Evolutionary conservation across 2,329 filamentous ascomycete genomes (phyloP).

Genomic region (Bisporella sp.): DNA sequence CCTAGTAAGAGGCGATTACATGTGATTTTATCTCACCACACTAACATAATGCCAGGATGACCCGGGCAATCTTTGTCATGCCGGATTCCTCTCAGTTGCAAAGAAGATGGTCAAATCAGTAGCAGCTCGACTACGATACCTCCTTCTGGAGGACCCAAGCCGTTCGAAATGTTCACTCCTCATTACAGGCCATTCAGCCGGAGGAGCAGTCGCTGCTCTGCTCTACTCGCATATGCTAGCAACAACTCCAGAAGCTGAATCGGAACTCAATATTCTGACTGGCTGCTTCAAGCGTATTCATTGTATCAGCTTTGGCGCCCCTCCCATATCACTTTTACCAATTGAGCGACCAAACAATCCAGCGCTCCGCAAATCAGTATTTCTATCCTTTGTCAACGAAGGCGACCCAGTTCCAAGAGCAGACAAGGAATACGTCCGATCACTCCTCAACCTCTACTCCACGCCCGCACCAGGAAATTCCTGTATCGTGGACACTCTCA

Average conservation of each 20-base stretch:
- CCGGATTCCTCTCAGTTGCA: conserved; percentile 72
- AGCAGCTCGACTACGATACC: conserved; percentile 58
- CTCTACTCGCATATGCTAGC: conserved; percentile 78
- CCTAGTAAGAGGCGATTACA: conserved; percentile 36
- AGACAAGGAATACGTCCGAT: conserved; percentile 68
- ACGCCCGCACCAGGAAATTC: conserved; percentile 35
- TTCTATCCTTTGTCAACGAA: conserved; percentile 77
- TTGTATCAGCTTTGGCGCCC: conserved; percentile 80
- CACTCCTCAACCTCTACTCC: conserved; percentile 63
- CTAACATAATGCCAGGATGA: conserved; percentile 48
- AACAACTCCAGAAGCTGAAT: conserved; percentile 43
- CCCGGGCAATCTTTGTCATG: conserved; percentile 67
- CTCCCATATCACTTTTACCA: conserved; percentile 67
- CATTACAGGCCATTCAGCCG: conserved; percentile 81
- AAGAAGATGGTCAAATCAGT: conserved; percentile 69
- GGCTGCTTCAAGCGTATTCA: conserved; percentile 71
- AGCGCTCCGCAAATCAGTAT: conserved; percentile 58
- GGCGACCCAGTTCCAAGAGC: conserved; percentile 75
- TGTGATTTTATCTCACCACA: neutral
- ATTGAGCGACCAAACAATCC: conserved; percentile 49
- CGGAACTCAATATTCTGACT: conserved; percentile 64
- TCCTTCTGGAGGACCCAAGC: conserved; percentile 65
- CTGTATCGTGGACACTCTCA: conserved; percentile 8
- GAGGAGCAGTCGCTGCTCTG: conserved; percentile 74
- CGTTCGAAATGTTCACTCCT: conserved; percentile 63